Base-by-base conservation (phyloP, 257 asterid genomes). In the Capsicum chinense region DNA sequence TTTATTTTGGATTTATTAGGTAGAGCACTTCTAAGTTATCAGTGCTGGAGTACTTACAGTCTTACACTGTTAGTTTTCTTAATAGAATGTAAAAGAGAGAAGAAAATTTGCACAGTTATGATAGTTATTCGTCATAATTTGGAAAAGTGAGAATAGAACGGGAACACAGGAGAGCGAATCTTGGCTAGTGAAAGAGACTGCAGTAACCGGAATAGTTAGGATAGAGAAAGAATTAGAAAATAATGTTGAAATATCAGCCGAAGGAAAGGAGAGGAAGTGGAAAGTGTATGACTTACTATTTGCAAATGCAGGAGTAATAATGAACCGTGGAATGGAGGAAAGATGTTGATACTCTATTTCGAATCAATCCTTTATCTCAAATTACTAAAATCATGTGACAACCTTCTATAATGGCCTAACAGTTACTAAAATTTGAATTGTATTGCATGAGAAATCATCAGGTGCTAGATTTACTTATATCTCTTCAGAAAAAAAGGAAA, bases 401-500 rank as follows among this genome's bases (percentile, higher is more conserved):
- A 17, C 56, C 78, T 70, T 39, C 79, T 17, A 44, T 44, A 42
- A 70, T 70, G 57, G 57, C 17, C 56, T 39, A 69, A 39, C 16
- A 39, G 79, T 70, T 70, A 9, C 35, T 17, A 70, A 70, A 42
- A 42, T 44, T 70, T 70, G 56, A 70, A 70, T 70, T 70, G 79
- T 17, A 42, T 70, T 70, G 79, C 79, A 42, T 70, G 57, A 44
- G 35, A 44, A 70, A 70, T 70, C 52, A 70, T 17, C 56, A 42
- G 57, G 37, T 0, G 37, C 57, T 16, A 70, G 57, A 44, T 70
- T 44, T 17, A 35, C 37, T 70, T 17, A 44, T 70, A 9, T 9
- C 57, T 71, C 17, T 44, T 44, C 79, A 71, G 79, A 47, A 71
- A 70, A 71, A 71, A 71, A 17, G 58, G 37, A 71, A 71, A 71